Percentiles rank a stretch among this genome's conserved stretches.
phyloP scores from a whole-genome alignment of 176 grass and related monocot species.

The Microstegium vimineum region DNA sequence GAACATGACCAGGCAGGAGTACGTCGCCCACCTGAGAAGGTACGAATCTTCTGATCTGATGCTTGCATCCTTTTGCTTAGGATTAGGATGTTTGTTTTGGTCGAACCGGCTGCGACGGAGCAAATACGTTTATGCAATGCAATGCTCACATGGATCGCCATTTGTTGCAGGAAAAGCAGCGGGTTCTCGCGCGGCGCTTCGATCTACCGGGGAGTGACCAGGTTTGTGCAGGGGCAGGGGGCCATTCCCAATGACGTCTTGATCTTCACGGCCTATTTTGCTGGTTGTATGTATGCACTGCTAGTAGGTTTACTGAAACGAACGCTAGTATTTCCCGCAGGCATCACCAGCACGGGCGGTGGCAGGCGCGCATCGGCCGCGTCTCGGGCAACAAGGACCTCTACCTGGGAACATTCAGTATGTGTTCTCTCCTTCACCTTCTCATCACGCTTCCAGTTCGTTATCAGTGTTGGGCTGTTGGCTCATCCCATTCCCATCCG shows the following conservation, averaged over 20 bases:
- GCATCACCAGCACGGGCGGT: conserved; percentile 80
- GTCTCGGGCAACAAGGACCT: conserved; percentile 89
- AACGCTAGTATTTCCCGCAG: neutral
- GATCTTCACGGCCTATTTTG: neutral
- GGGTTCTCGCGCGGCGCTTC: conserved; percentile 79
- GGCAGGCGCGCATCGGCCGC: conserved; percentile 82
- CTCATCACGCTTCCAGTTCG: neutral
- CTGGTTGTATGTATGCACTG: neutral
- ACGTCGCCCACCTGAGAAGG: conserved; percentile 78
- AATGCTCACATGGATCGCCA: neutral
- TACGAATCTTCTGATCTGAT: neutral
- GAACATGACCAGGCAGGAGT: conserved; percentile 71
- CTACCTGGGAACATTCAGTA: conserved; percentile 78
- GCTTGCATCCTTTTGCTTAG: too few relatives aligned
- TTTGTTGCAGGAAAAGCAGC: conserved; percentile 57
- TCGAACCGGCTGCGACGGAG: neutral
- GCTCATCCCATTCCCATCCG: neutral
- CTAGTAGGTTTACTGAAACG: neutral
- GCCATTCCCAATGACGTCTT: neutral
- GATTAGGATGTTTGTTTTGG: neutral
- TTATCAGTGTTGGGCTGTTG: neutral
- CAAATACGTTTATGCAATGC: too few relatives aligned
- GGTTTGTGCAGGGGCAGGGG: conserved; percentile 26
- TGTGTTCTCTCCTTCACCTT: neutral
- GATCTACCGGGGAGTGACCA: conserved; percentile 74